phyloP scores from a whole-genome alignment of 345 rosid genomes.

The Rhodamnia rubescens region DNA sequence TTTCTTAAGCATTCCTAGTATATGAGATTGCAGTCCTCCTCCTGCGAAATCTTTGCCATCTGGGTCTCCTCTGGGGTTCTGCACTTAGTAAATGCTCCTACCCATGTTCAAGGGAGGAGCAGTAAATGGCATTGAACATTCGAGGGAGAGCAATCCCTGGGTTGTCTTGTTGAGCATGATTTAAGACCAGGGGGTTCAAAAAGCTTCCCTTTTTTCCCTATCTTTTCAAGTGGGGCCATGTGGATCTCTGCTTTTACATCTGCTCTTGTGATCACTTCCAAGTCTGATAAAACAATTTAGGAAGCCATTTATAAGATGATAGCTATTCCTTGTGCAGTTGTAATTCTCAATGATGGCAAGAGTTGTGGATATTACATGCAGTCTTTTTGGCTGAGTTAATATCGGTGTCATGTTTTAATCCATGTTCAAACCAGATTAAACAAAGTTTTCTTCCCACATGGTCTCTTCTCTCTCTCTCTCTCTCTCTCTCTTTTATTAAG shows the following conservation, averaged over 20 bases:
- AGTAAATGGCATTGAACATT: neutral
- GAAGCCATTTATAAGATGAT: neutral
- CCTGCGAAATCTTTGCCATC: neutral
- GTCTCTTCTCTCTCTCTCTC: neutral
- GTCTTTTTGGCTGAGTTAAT: neutral
- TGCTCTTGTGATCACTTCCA: neutral
- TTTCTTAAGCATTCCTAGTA: neutral
- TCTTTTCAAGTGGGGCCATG: neutral
- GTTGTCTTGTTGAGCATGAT: neutral
- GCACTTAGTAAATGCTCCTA: neutral
- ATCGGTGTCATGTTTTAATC: neutral
- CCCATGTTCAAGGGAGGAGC: neutral
- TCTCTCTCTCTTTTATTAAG: neutral
- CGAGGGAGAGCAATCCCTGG: neutral
- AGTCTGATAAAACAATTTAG: neutral
- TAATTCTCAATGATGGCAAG: neutral
- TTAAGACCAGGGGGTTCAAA: neutral
- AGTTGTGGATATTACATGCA: neutral
- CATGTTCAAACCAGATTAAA: neutral
- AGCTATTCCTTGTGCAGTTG: neutral
- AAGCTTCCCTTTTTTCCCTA: neutral
- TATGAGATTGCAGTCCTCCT: neutral
- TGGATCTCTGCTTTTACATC: neutral
- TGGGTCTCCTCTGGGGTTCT: neutral
- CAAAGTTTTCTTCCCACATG: neutral